Base-by-base conservation (phyloP, 768 basidiomycete genomes). In the Leccinellum albellum region DNA sequence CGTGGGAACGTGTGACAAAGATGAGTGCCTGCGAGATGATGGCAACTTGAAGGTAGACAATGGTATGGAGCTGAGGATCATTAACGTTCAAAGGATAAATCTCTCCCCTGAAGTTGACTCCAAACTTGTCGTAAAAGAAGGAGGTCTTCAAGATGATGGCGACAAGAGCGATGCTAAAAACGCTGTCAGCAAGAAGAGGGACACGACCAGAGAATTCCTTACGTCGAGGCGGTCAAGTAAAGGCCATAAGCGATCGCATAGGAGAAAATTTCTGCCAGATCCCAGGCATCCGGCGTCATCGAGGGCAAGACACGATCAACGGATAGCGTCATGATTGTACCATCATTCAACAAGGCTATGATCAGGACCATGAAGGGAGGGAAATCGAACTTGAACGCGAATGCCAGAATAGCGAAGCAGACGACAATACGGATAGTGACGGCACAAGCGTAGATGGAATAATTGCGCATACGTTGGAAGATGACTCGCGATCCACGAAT, bases 381-480 rank as follows among this genome's bases (percentile, higher is more conserved):
- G 93, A 98, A 98, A 75, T 97, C 90, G 76, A 96, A 94, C 80
- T 88, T 85, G 87, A 94, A 98, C 33, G 87, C 88, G 74, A 98
- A 98, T 45, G 92, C 91, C 71, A 98, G 81, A 78, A 97, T 87
- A 60, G 94, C 86, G 76, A 98, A 98, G 76, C 91, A 96, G 64
- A 97, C 91, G 63, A 98, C 95, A n/a, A n/a, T n/a, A n/a, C n/a
- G 95, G 76, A 97, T 97, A 59, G 95, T 98, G 65, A 96, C 93
- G 44, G 91, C 93, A 70, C 92, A 94, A 31, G 91, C 91, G 73
- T 94, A 94, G 78, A 98, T 97, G 51, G 96, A 91, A 77, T 98
- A 98, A 83, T 98, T 98, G 67, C 96, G 80, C 96, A 98, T 98
- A 78, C 96, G 91, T 72, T 98, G 96, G 91, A 98, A 98, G 77